Evolutionary conservation across 306 rosid genomes (phyloP), one percentile per base, ranked within the genome.

Genomic region (Oxytropis ochrocephala): DNA sequence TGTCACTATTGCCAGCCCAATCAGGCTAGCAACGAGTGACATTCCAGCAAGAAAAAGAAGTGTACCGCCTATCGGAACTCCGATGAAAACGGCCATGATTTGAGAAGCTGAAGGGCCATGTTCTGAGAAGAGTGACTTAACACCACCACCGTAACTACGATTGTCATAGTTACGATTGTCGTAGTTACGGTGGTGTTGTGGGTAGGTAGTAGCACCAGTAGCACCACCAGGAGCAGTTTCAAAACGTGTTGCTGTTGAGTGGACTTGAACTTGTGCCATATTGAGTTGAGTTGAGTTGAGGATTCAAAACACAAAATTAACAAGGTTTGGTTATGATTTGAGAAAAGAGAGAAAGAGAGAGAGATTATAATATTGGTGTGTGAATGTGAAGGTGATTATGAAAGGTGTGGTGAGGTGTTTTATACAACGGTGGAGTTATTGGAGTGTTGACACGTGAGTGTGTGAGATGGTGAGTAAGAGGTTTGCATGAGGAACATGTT

Each of bases 401-500:
- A 1, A 47, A 39, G 33, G 39, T 8, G 2, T 5, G 18, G 3
- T 36, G 51, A n/a, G 59, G 57, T 10, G 64, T 63, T 80, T 80
- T 82, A 86, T 58, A 83, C 66, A 24, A 82, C 42, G 69, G 69
- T 58, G 50, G 61, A 17, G 79, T 29, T 76, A 62, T 5, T 11
- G 65, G 50, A 47, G 69, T 51, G 75, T 63, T 57, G 92, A 88
- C 98, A 86, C 94, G 90, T 90, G 74, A 12, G 49, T 33, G 42
- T 41, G 42, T 19, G 68, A 77, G 70, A 79, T 79, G 91, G 83
- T 82, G 91, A 83, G 87, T 82, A 39, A 69, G 76, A 62, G 82
- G 64, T 68, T 79, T 92, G 91, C 88, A 89, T 92, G 96, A 70
- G 80, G 70, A 84, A 88, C 98, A 92, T 50, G 91, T 87, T 87